Conservation (phyloP, 345 rosid genomes). For the Eutrema heterophyllum region DNA sequence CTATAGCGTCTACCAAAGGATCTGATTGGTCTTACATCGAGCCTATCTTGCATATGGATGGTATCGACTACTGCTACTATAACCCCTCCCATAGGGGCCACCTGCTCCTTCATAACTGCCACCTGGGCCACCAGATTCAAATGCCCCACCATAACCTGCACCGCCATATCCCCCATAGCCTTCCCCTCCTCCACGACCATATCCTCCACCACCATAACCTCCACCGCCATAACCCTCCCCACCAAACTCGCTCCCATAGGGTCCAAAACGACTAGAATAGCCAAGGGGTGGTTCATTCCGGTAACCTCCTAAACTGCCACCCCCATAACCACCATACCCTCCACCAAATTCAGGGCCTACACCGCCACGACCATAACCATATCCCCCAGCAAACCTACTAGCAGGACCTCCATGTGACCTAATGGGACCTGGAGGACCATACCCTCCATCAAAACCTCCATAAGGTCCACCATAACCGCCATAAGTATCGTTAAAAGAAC, state of each 20-base stretch:
- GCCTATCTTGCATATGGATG: constrained; percentile 91
- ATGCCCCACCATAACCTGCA: constrained; percentile 65
- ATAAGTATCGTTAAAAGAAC: constrained; percentile 59
- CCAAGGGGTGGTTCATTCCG: constrained; percentile 74
- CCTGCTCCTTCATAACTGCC: constrained; percentile 78
- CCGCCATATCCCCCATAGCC: constrained; percentile 48
- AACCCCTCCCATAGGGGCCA: constrained; percentile 82
- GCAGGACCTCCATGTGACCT: constrained; percentile 59
- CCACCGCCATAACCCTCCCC: constrained; percentile 77
- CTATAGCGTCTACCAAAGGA: constrained; percentile 24
- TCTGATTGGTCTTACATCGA: constrained; percentile 3
- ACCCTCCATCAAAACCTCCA: constrained; percentile 78
- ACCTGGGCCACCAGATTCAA: constrained; percentile 83
- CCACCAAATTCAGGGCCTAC: constrained; percentile 71
- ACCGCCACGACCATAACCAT: constrained; percentile 64
- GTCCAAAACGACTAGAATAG: constrained; percentile 86
- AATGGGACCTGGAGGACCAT: constrained; percentile 70
- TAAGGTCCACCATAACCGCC: constrained; percentile 54
- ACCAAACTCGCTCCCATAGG: constrained; percentile 70
- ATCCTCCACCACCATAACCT: constrained; percentile 38
- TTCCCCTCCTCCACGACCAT: constrained; percentile 54
- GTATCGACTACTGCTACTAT: constrained; percentile 91
- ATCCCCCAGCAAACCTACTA: constrained; percentile 61
- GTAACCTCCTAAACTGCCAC: constrained; percentile 64
- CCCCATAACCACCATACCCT: constrained; percentile 57